phyloP scores from a whole-genome alignment of 495 filamentous ascomycete species.

The Corynascus novoguineensis region DNA sequence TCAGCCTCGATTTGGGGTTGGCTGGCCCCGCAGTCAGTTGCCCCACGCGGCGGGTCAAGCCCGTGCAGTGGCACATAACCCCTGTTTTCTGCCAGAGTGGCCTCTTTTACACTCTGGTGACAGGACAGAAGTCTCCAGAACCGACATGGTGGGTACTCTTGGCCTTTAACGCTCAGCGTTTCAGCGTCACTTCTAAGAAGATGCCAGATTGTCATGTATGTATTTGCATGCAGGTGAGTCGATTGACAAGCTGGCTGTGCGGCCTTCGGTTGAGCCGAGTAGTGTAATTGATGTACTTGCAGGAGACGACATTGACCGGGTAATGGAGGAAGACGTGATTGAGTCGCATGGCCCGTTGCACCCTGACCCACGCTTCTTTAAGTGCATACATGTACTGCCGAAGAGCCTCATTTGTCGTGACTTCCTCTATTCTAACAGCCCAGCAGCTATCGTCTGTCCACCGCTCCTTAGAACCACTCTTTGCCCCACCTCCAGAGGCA shows the following conservation, averaged over 20 bases:
- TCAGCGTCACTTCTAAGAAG: not conserved
- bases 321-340: too few species aligned
- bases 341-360: not conserved
- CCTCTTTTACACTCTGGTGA: conserved; percentile 23
- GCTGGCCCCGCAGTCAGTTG: conserved; percentile 3
- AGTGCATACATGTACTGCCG: not conserved
- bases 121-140: not conserved
- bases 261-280: too few species aligned
- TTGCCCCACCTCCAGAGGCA: conserved; percentile 72
- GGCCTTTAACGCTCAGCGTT: too few species aligned
- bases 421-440: conserved; percentile 61
- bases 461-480: conserved; percentile 74
- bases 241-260: too few species aligned
- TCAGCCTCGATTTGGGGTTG: not conserved
- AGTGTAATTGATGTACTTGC: too few species aligned
- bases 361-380: not conserved
- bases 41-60: not conserved
- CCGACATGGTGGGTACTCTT: too few species aligned
- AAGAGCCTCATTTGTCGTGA: conserved; percentile 16
- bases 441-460: conserved; percentile 81
- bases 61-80: conserved; percentile 6
- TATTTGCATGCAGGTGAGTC: too few species aligned
- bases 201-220: too few species aligned
- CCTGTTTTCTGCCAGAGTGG: conserved; percentile 35
- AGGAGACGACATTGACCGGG: too few species aligned